These are phyloP conservation scores for Diplosphaera chodatii DNA, from an alignment of 139 green algal species.

Conservation along the genomic window DNA sequence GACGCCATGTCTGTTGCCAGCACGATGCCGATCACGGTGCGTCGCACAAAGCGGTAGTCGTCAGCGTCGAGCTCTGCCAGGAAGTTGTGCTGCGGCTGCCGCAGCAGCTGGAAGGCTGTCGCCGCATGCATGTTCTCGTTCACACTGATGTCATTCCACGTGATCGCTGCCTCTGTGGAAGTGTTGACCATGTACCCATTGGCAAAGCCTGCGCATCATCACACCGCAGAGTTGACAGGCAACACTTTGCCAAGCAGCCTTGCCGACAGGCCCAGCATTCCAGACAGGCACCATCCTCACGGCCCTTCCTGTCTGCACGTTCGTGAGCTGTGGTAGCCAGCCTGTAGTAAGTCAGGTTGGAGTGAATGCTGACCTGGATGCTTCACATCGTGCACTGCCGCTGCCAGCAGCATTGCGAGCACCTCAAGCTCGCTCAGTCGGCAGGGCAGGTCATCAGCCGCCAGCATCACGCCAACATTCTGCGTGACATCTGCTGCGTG, in stretches of 20 bases:
- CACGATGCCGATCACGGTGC: conserved; percentile 48
- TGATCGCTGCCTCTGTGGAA: conserved; percentile 31
- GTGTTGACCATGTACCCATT: conserved; percentile 63
- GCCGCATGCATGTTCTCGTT: conserved; percentile 64
- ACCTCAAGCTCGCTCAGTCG: conserved; percentile 51
- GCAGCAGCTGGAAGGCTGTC: conserved; percentile 35
- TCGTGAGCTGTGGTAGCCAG: too few relatives aligned
- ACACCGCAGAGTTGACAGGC: too few relatives aligned
- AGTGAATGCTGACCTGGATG: conserved; percentile 38
- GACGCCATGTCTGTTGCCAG: conserved; percentile 60
- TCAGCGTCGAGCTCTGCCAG: conserved; percentile 19
- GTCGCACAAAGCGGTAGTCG: conserved; percentile 28
- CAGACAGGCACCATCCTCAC: too few relatives aligned
- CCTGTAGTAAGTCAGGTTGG: background rate
- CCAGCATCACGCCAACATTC: conserved; percentile 41
- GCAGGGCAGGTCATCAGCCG: conserved; percentile 24
- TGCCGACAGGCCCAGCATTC: too few relatives aligned
- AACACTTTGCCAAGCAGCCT: too few relatives aligned
- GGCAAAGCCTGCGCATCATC: conserved; percentile 38
- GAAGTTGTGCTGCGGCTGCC: conserved; percentile 37
- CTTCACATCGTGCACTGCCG: conserved; percentile 55
- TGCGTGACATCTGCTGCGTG: conserved; percentile 68
- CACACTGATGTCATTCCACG: conserved; percentile 56
- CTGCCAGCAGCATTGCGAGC: conserved; percentile 48
- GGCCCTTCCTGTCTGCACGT: too few relatives aligned